A percentile compares a stretch with the other conserved stretches of the same genome.
These are phyloP conservation scores for Fusarium austroafricanum DNA, from an alignment of 2,329 filamentous ascomycete genomes.

Conservation along the genomic window DNA sequence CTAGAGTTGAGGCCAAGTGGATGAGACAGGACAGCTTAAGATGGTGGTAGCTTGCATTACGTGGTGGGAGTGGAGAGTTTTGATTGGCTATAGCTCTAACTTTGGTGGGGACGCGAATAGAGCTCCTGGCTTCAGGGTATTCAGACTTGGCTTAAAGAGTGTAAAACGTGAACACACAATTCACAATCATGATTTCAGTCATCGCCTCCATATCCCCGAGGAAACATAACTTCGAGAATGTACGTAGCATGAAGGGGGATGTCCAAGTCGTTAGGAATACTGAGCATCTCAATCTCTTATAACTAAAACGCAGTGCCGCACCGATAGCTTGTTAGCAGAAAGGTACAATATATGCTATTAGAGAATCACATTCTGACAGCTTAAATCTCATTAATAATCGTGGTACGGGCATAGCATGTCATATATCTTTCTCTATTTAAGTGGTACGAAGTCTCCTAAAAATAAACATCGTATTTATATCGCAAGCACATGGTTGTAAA, in stretches of 20 bases:
- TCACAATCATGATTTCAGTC: background rate
- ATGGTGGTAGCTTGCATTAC: constrained; percentile 42
- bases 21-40: constrained; percentile 37
- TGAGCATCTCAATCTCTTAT: no score
- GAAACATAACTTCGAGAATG: no score
- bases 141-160: background rate
- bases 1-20: constrained; percentile 43
- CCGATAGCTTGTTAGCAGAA: no score
- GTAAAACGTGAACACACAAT: no score
- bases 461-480: background rate
- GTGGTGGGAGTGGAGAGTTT: constrained; percentile 43
- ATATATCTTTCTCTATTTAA: no score
- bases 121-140: constrained; percentile 32
- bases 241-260: no score
- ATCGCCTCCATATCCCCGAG: no score
- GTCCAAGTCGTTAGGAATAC: no score
- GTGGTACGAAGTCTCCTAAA: background rate
- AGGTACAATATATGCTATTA: no score
- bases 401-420: background rate
- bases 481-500: background rate
- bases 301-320: no score
- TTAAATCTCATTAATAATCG: no score
- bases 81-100: constrained; percentile 44
- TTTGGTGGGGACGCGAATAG: constrained; percentile 12
- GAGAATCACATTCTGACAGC: no score